Percentiles rank a stretch among this genome's conserved stretches.
Evolutionary conservation across 345 rosid genomes (phyloP).

Genomic region (Nasturtium officinale): DNA sequence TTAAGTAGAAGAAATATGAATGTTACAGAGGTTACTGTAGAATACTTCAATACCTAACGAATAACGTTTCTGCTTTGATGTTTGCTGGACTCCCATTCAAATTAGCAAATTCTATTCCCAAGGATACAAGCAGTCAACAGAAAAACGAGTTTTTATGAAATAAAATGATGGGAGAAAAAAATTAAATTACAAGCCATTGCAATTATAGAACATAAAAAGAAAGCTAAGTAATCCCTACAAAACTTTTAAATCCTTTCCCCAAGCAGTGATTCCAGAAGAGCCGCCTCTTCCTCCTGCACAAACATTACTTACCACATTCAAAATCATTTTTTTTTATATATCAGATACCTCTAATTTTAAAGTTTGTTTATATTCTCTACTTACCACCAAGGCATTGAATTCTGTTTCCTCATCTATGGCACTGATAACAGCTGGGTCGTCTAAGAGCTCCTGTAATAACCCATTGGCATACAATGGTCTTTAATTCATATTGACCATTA

Average conservation of each 20-base stretch:
- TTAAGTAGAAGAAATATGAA: too few relatives aligned
- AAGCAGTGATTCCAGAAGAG: conserved; percentile 75
- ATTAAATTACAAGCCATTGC: conserved; percentile 1
- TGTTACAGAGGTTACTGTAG: too few relatives aligned
- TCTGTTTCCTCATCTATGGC: conserved; percentile 93
- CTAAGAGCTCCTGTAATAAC: conserved; percentile 72
- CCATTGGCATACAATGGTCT: not conserved
- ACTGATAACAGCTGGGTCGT: conserved; percentile 70
- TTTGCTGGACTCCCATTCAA: too few relatives aligned
- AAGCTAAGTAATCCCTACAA: conserved; percentile 29
- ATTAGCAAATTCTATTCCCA: not conserved
- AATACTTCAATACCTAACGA: too few relatives aligned
- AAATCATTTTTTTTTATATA: conserved; percentile 1
- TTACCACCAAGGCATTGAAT: conserved; percentile 91
- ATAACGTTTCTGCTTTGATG: too few relatives aligned
- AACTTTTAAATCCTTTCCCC: conserved; percentile 55
- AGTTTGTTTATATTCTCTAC: conserved; percentile 23
- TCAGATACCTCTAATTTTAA: not conserved
- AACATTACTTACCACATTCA: conserved; percentile 26
- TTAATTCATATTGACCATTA: conserved; percentile 12
- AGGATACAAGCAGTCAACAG: not conserved
- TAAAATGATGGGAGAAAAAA: not conserved
- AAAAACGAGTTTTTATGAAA: conserved; percentile 6
- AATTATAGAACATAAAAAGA: conserved; percentile 16
- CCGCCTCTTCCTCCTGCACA: conserved; percentile 86